Base-by-base conservation (phyloP, 768 basidiomycete genomes). In the Naganishia kalamii region DNA sequence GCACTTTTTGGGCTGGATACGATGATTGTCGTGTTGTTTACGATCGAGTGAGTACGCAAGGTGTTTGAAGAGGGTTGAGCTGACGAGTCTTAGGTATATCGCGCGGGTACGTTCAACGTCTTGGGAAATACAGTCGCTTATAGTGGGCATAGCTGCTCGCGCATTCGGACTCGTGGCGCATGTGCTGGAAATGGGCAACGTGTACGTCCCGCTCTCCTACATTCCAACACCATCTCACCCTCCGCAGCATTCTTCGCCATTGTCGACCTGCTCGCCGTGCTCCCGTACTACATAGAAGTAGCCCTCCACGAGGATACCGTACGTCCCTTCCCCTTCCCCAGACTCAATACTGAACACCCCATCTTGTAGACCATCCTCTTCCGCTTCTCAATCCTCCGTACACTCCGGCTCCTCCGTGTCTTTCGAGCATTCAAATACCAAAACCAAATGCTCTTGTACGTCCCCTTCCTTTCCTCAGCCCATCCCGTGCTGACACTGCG, bases 1-100 rank as follows among this genome's bases (percentile, higher is more conserved):
- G 80, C 87, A 7, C 90, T 92, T 85, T 94, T 94, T 67, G 92
- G 92, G 0, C 74, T 91, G 23, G 92, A 93, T 79, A 91, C 90
- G 19, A 86, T 83, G 59, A 77, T 93, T 11, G 91, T 93, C 27
- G 85, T 86, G 51, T 75, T 92, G 2, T 94, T 93, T 76, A 92
- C 92, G 0, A 81, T 90, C 64, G 92, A 96, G 77, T 93, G 70
- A 67, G 61, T 72, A 6, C 40, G 10, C 27, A 12, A 15, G 21
- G 7, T 4, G 3, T 10, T 19, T 10, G 37, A 65, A 10, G 25
- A n/a, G 4, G 27, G 17, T 19, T 43, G 17, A 23, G 21, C 21
- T 15, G 44, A 4, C 25, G 19, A n/a, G 29, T 21, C 1, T 3
- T 41, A 68, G 67, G 29, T 68, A 89, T 73, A 75, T 87, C 29